These are phyloP conservation scores for Pseudoscleropodium purum DNA, from an alignment of 225 moss, liverwort and hornwort species.

Conservation along the genomic window DNA sequence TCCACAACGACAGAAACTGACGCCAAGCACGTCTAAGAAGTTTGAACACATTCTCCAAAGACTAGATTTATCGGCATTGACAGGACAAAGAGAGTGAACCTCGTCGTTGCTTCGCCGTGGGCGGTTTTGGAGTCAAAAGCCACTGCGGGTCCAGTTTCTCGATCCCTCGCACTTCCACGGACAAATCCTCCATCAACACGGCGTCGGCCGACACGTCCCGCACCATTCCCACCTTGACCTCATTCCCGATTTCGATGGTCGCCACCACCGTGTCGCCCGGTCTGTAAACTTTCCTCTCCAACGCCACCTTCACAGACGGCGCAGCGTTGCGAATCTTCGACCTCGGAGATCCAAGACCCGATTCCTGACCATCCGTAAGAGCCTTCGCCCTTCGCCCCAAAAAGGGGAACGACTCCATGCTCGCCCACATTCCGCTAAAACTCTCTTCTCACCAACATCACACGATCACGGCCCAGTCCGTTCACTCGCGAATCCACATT, in stretches of 20 bases:
- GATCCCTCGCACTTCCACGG: constrained; percentile 87
- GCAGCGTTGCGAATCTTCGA: neutral
- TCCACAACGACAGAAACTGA: neutral
- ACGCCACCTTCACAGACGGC: constrained; percentile 57
- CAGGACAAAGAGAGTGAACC: constrained; percentile 11
- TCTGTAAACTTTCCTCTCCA: constrained; percentile 82
- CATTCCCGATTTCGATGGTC: constrained; percentile 60
- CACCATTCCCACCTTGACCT: constrained; percentile 1
- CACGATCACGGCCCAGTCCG: neutral
- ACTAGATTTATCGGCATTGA: neutral
- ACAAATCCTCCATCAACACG: constrained; percentile 87
- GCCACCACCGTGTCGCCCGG: constrained; percentile 82
- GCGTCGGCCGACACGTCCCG: constrained; percentile 50
- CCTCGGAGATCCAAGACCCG: constrained; percentile 22
- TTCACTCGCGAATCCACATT: neutral
- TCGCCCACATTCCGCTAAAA: constrained; percentile 32
- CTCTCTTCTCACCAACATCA: neutral
- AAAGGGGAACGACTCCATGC: constrained; percentile 48
- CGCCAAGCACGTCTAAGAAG: rapidly evolving
- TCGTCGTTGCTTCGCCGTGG: constrained; percentile 67
- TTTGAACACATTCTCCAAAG: neutral
- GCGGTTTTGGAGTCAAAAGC: constrained; percentile 61
- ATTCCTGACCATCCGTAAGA: constrained; percentile 11
- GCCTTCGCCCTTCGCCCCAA: constrained; percentile 27
- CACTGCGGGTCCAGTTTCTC: constrained; percentile 95